Conservation (phyloP, 495 filamentous ascomycete species). For the Thozetella sp. region DNA sequence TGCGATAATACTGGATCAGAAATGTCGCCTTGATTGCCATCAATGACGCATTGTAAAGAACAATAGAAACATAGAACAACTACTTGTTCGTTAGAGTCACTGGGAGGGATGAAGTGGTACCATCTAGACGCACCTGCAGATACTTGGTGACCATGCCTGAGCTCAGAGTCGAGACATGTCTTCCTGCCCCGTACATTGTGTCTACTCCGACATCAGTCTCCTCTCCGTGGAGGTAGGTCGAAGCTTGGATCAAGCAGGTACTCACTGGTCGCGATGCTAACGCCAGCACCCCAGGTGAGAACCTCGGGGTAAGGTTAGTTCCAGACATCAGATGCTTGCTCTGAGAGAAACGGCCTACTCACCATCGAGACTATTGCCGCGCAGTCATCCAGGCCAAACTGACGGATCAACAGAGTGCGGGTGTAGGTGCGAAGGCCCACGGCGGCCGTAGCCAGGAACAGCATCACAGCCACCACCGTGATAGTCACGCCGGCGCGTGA, state of each 20-base stretch:
- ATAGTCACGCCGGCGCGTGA: slow-evolving; percentile 19
- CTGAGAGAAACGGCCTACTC: too few species aligned
- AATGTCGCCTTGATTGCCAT: slow-evolving; percentile 42
- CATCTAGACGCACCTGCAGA: slow-evolving; percentile 14
- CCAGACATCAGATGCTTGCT: too few species aligned
- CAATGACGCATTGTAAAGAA: slow-evolving; percentile 41
- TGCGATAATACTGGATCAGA: slow-evolving; percentile 42
- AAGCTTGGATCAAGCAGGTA: not conserved
- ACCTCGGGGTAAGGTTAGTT: too few species aligned
- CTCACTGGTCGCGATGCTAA: slow-evolving; percentile 20
- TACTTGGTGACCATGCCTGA: slow-evolving; percentile 14
- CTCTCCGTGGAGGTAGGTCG: not conserved
- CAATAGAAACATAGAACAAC: slow-evolving; percentile 42
- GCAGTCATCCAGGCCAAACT: slow-evolving; percentile 44
- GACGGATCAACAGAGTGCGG: slow-evolving; percentile 34
- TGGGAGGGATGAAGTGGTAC: not conserved
- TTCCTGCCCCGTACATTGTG: slow-evolving; percentile 22
- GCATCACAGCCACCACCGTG: slow-evolving; percentile 14
- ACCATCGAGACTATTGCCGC: slow-evolving; percentile 23
- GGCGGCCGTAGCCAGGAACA: slow-evolving; percentile 26
- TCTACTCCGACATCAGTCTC: slow-evolving; percentile 6
- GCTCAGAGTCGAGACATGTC: slow-evolving; percentile 15
- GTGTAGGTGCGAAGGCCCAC: slow-evolving; percentile 39
- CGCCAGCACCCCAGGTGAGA: slow-evolving; percentile 21
- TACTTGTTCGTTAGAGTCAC: slow-evolving; percentile 15